phyloP scores from a whole-genome alignment of 495 filamentous ascomycete genomes.

The Daldinia loculata region DNA sequence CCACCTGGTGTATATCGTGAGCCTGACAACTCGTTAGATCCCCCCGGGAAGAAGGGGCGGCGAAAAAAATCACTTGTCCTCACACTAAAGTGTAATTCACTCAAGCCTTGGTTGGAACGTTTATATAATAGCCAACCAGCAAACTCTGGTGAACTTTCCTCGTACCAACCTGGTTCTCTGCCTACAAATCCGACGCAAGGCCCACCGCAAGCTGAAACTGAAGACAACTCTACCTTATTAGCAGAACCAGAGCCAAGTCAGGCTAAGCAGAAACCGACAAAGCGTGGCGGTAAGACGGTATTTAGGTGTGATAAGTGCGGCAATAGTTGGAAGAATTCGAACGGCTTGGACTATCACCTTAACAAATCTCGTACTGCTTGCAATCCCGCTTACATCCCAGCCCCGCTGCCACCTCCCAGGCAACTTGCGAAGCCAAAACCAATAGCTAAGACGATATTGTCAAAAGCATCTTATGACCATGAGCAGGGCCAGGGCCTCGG shows the following conservation, averaged over 20 bases:
- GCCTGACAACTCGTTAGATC: slow-evolving; percentile 39
- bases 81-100: slow-evolving; percentile 45
- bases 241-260: slow-evolving; percentile 26
- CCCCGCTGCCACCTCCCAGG: slow-evolving; percentile 34
- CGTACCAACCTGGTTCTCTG: neutral
- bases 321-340: slow-evolving; percentile 59
- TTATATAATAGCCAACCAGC: neutral
- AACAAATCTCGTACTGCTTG: slow-evolving; percentile 58
- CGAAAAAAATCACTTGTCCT: slow-evolving; percentile 48
- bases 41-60: slow-evolving; percentile 43
- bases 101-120: slow-evolving; percentile 40
- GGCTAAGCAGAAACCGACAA: slow-evolving; percentile 1
- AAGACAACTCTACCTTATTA: neutral
- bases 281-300: slow-evolving; percentile 17
- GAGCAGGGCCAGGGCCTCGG: neutral
- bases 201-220: neutral
- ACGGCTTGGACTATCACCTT: slow-evolving; percentile 62
- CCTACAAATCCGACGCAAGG: neutral
- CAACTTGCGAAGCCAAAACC: slow-evolving; percentile 18
- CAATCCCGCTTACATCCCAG: slow-evolving; percentile 58
- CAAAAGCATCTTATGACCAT: neutral
- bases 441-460: neutral
- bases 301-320: slow-evolving; percentile 58
- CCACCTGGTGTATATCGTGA: slow-evolving; percentile 43
- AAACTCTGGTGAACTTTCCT: neutral